These are phyloP conservation scores for Diutina pseudorugosa DNA, from an alignment of 1,139 yeast genomes.

Conservation along the genomic window DNA sequence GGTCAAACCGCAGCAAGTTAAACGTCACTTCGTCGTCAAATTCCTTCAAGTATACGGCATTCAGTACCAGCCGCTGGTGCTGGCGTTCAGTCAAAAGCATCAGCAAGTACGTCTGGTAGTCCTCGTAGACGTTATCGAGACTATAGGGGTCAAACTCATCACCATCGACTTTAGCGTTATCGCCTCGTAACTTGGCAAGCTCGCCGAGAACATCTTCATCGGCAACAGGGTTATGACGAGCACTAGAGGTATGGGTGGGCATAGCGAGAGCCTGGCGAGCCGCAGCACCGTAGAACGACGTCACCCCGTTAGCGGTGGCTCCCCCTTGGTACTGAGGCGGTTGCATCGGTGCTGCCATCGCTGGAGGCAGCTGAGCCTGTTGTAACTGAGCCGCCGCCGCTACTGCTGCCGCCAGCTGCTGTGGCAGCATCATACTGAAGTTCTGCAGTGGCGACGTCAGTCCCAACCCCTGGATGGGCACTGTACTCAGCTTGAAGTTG, in stretches of 20 bases:
- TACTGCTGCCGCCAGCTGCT: conserved; percentile 3
- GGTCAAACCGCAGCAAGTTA: conserved; percentile 1
- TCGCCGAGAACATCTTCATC: conserved; percentile 1
- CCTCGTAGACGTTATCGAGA: conserved; percentile 1
- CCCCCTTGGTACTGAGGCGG: neutral
- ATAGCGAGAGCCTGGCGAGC: neutral
- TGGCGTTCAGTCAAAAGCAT: neutral
- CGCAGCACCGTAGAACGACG: neutral
- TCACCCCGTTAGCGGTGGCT: neutral
- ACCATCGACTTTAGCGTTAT: neutral
- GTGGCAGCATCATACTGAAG: conserved; percentile 2
- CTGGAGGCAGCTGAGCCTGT: neutral
- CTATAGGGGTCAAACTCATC: conserved; percentile 3
- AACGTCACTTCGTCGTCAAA: conserved; percentile 2
- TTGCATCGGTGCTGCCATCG: neutral
- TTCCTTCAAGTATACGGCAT: conserved; percentile 1
- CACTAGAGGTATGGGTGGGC: neutral
- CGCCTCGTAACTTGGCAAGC: conserved; percentile 2
- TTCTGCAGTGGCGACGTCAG: neutral
- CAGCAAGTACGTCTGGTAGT: neutral
- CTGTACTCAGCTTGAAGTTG: conserved; percentile 4
- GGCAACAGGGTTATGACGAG: neutral
- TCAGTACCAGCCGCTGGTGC: neutral
- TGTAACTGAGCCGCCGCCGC: conserved; percentile 2
- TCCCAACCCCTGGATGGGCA: neutral